Evolutionary conservation across 2,329 filamentous ascomycete genomes (phyloP), one percentile per base, ranked within the genome.

Genomic region (Botrytis medusae): DNA sequence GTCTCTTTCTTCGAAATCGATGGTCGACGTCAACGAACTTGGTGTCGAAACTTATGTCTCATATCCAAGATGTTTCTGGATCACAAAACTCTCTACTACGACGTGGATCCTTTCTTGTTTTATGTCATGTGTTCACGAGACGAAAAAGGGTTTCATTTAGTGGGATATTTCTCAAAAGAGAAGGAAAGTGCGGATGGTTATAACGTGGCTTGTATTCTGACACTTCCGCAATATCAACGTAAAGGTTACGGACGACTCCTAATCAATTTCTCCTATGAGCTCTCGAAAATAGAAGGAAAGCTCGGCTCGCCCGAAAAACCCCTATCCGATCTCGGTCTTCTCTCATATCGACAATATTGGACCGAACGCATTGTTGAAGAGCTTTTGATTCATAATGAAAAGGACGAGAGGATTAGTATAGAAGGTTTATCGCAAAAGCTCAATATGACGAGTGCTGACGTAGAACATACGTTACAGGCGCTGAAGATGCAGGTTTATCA

Each of bases 101-200:
- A 99, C 79, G 96, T 99, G n/a, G 96, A 99, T 76, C 96, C 96
- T 0, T 99, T 99, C 81, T 84, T 99, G 51, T 99, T 99, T 85
- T 99, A 99, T 83, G 95, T 97, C 82, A 98, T 99, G 95, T 93
- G 93, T 40, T 92, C 91, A 59, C 90, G 93, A 77, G 93, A 95
- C 76, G 94, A 97, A 68, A 91, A 94, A 78, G 96, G 96, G 22
- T 96, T 92, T 79, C 96, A 98, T 80, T 88, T 99, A 68, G 93
- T 99, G n/a, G 96, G 96, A n/a, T 99, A 98, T 81, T 99, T 99
- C 83, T 97, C 93, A 72, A 99, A 99, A 82, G 96, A 99, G 82
- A 99, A 99, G 78, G 96, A 99, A 83, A 95, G 92, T 57, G 94
- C 94, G 0, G 97, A 99, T 79, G 94, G 93, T 44, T 99, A 98